Conservation (phyloP, 2,329 filamentous ascomycete genomes). For the Fusarium torulosum region DNA sequence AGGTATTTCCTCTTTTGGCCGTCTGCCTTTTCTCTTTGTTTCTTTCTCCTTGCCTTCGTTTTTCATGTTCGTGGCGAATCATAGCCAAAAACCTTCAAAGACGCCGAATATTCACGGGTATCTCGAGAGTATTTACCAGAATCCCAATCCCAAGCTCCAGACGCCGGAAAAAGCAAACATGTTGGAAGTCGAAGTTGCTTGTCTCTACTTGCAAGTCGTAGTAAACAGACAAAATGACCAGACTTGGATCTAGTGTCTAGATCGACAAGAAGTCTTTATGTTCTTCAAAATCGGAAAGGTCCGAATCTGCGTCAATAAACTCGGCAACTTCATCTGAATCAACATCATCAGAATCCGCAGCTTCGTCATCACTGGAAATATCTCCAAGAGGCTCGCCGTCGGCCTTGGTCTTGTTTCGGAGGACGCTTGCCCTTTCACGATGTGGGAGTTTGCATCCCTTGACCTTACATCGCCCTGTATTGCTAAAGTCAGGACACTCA, state of each 20-base stretch:
- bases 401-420: slow-evolving; percentile 74
- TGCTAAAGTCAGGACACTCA: slow-evolving; percentile 96
- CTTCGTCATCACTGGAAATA: slow-evolving; percentile 81
- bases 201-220: slow-evolving; percentile 4
- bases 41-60: slow-evolving; percentile 26
- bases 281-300: slow-evolving; percentile 67
- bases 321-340: slow-evolving; percentile 82
- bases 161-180: slow-evolving; percentile 40
- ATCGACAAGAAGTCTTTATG: slow-evolving; percentile 70
- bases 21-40: slow-evolving; percentile 23
- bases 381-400: slow-evolving; percentile 73
- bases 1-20: slow-evolving; percentile 19
- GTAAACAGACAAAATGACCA: slow-evolving; percentile 8
- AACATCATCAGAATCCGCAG: slow-evolving; percentile 79
- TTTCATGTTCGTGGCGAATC: slow-evolving; percentile 22
- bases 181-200: slow-evolving; percentile 13
- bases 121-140: slow-evolving; percentile 42
- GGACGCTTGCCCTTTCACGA: slow-evolving; percentile 84
- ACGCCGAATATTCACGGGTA: slow-evolving; percentile 35
- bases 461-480: slow-evolving; percentile 84
- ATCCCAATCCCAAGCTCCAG: slow-evolving; percentile 33
- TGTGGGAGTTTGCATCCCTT: slow-evolving; percentile 88
- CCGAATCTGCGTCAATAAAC: slow-evolving; percentile 68
- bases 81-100: slow-evolving; percentile 20
- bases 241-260: slow-evolving; percentile 40